Evolutionary conservation across 495 filamentous ascomycete genomes (phyloP).

Genomic region (Penicillium paxilli): DNA sequence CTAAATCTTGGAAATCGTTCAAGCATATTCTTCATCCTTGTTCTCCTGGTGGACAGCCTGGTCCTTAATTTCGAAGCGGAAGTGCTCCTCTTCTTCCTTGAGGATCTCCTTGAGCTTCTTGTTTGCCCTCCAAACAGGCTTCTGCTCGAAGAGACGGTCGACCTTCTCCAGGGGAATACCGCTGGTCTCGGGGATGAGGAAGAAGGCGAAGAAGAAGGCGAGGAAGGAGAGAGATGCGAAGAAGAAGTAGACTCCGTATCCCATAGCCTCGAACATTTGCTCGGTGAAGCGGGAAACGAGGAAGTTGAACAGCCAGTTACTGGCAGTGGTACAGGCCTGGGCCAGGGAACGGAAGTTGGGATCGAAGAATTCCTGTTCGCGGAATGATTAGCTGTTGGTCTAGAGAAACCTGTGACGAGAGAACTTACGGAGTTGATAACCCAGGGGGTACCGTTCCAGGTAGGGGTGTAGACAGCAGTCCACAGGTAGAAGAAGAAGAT

Average conservation of each 20-base stretch:
- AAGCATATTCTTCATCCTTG: conserved; percentile 1
- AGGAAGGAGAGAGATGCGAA: conserved; percentile 71
- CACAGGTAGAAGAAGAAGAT: conserved; percentile 79
- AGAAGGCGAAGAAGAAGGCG: conserved; percentile 66
- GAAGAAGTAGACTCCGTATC: conserved; percentile 77
- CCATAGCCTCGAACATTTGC: conserved; percentile 72
- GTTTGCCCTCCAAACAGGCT: conserved; percentile 58
- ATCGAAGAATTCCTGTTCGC: conserved; percentile 55
- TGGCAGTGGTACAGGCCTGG: conserved; percentile 66
- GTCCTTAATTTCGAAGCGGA: conserved; percentile 51
- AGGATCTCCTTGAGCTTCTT: conserved; percentile 50
- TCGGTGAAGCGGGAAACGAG: conserved; percentile 70
- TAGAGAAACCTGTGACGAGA: not conserved
- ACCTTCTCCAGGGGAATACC: conserved; percentile 54
- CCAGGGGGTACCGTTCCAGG: conserved; percentile 72
- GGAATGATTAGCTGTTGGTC: conserved; percentile 6
- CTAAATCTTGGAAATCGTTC: not conserved
- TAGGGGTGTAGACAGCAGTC: conserved; percentile 72
- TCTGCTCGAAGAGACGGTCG: conserved; percentile 57
- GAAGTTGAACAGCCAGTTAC: conserved; percentile 80
- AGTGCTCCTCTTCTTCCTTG: conserved; percentile 47
- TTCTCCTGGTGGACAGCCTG: conserved; percentile 18
- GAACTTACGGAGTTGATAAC: conserved; percentile 52
- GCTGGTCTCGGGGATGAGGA: conserved; percentile 67
- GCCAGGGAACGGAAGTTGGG: conserved; percentile 64